Evolutionary conservation across 495 filamentous ascomycete species (phyloP), one percentile per base, ranked within the genome.

Genomic region (Tuber umbilicatum): DNA sequence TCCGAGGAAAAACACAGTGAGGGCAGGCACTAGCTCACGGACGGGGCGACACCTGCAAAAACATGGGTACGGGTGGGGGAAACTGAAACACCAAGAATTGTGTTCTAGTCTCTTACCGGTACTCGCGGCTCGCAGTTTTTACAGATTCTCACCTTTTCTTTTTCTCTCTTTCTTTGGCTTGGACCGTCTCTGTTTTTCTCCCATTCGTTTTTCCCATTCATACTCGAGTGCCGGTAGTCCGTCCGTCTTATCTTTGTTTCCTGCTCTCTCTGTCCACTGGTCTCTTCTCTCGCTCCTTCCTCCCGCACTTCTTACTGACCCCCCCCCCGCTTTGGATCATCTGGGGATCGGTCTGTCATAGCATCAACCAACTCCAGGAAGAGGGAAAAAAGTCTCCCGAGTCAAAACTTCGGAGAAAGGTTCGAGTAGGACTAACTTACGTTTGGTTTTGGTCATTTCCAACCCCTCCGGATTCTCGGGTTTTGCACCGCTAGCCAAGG

Each of bases 1-100:
- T 68, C 37, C 70, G 67, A 69, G 67, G 73, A 74, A 69, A 69
- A 69, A 73, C 42, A 27, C 21, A 73, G 74, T 47, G 72, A 50
- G n/a, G n/a, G n/a, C 69, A 40, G 37, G 47, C n/a, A n/a, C 73
- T 45, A 0, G 23, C 14, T 38, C 39, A 27, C 60, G 35, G n/a
- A 35, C n/a, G 9, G 50, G n/a, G 14, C 31, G 55, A 31, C 27
- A 64, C 17, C 31, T 4, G n/a, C 55, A 64, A 31, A 31, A 31
- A 55, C 31, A 9, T 4, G 14, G 27, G 7, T 64, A 10, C 10
- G 55, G 12, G 55, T 64, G 55, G 55, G 27, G 50, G 50, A 60
- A 31, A 60, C 50, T 60, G 23, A 60, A 27, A 50, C 45, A 50
- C n/a, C 50, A 31, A 21, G n/a, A 31, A 60, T 64, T 64, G 55